Base-by-base conservation (phyloP, 805 yeast species). In the Tetrapisispora taiwanensis region DNA sequence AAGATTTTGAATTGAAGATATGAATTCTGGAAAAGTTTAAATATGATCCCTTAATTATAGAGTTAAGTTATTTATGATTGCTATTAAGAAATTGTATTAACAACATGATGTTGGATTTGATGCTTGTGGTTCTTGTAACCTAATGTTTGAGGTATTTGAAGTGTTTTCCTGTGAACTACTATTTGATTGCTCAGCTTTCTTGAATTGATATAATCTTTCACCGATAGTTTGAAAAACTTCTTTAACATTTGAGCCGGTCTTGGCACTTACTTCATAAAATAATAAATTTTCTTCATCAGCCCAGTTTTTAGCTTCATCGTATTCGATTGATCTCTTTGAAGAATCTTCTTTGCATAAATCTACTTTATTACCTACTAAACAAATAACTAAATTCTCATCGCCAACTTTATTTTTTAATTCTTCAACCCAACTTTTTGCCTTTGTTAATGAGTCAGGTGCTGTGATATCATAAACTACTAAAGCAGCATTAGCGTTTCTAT, bases 251-350 rank as follows among this genome's bases (percentile, higher is more conserved):
- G 74, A 73, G 15, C 90, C 84, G 3, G 94, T 79, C 69, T 90
- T 90, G 18, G 98, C 98, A 60, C 92, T 81, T 7, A 97, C 87
- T 68, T 90, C 98, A 60, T 85, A 90, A 60, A 90, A 90, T 51
- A 92, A 67, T 47, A 92, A 70, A 1, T 84, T 88, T 66, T 90
- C 96, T 57, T 92, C 97, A 33, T 84, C 84, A 4, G 97, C 97
- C 47, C 90, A 71, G 46, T 75, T 76, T 64, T 80, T 72, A 32
- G 96, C 98, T 62, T 92, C 97, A 53, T 84, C 89, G 28, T 52
- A 58, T 4, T 59, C 54, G 8, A 41, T 75, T 71, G 28, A 87
- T 79, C 24, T 90, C 95, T 63, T 84, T 20, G 59, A 45, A 44
- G 75, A 82, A 39, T 68, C 72, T 30, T 50, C 51, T 47, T 70